These are phyloP conservation scores for Porphyrellus sp. DNA, from an alignment of 1,284 basidiomycete genomes.

Conservation along the genomic window DNA sequence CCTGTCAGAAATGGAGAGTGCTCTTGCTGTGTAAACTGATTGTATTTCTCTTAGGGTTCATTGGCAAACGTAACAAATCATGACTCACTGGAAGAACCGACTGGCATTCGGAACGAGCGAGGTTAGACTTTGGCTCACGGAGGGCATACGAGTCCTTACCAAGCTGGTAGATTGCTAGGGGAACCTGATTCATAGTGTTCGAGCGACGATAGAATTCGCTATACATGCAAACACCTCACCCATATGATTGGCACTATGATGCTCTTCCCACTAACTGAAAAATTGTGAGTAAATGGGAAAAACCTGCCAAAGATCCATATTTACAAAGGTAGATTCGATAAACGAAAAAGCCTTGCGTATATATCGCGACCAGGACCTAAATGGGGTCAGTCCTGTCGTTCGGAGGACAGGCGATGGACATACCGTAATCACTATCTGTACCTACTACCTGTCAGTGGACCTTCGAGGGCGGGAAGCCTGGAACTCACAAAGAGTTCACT, in stretches of 20 bases:
- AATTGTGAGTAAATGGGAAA: not conserved
- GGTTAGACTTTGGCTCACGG: not conserved
- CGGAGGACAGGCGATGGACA: not conserved
- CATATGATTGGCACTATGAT: constrained; percentile 4
- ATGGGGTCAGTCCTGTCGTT: not conserved
- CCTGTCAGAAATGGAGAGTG: not conserved
- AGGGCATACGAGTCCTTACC: not conserved
- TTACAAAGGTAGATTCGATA: not conserved
- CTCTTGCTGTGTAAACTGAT: not conserved
- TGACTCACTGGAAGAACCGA: not conserved
- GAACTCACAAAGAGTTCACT: constrained; percentile 2
- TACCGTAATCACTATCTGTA: not conserved
- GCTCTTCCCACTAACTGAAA: constrained; percentile 13
- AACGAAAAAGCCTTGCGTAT: constrained; percentile 12
- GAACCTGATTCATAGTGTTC: not conserved
- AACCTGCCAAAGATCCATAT: not conserved
- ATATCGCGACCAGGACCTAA: constrained; percentile 3
- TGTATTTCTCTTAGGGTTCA: not conserved
- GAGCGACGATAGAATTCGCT: not conserved
- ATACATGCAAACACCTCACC: constrained; percentile 2
- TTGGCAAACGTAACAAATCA: not conserved
- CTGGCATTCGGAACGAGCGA: not conserved
- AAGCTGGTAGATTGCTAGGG: not conserved
- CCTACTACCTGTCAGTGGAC: not conserved
- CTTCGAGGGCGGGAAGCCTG: not conserved